Evolutionary conservation across 495 filamentous ascomycete genomes (phyloP), one percentile per base, ranked within the genome.

Genomic region (Penicillium lagena): DNA sequence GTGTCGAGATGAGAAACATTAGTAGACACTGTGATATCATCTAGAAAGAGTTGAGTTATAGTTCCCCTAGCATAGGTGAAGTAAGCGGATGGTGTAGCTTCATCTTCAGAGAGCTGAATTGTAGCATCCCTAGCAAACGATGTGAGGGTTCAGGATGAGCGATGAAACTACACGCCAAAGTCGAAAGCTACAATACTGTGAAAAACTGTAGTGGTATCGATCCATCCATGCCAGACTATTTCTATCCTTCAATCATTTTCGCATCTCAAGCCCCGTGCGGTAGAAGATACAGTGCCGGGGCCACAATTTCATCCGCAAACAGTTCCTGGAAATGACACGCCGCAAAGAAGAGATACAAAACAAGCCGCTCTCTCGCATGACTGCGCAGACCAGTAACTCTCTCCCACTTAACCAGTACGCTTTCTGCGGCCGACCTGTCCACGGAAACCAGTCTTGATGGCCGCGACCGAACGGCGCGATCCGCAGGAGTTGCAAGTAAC

Each of bases 381-480:
- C 35, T 37, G 45, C 40, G 35, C 42, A 49, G 50, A 50, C 49
- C 34, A 45, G 27, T 34, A 10, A 10, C 32, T 12, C 40, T 30
- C 32, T 22, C 34, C 40, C 35, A 14, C 50, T 66, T 71, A 71
- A 58, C 62, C 67, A 56, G 63, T 60, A 51, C 68, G 80, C 74
- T 81, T 89, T 73, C 93, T 82, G 85, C 96, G 96, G 60, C 91
- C 91, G 67, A 98, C 86, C 71, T 95, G 89, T 64, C 89, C 89
- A 59, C 88, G 89, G 88, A 97, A 98, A 87, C 93, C 93, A 35
- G 89, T 95, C 83, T 97, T 98, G 85, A 98, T 97, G 42, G 93
- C 89, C 47, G 87, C 86, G 66, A 98, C 93, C 52, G 81, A 88
- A 59, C 94, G 86, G 63, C 91, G 80, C 42, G 83, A 89, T 42